Evolutionary conservation across 495 filamentous ascomycete species (phyloP), one percentile per base, ranked within the genome.

Genomic region (Chaetomidium leptoderma): DNA sequence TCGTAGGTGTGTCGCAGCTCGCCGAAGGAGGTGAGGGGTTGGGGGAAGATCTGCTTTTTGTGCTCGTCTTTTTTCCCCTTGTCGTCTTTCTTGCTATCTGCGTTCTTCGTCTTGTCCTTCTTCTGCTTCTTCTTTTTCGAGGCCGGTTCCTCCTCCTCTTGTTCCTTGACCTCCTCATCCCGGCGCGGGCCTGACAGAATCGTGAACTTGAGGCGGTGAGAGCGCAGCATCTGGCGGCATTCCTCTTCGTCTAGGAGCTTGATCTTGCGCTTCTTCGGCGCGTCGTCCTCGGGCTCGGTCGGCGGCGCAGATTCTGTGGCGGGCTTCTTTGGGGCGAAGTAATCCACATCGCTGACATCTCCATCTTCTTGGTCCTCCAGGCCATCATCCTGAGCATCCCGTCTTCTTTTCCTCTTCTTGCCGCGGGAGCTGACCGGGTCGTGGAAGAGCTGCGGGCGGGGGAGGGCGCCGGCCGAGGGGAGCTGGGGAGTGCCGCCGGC

Each of bases 121-220:
- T 29, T 56, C 17, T 63, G 64, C 57, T 71, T 75, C 61, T 76
- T 77, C 63, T 82, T 80, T 57, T 74, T 78, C 66, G 73, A 57
- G 45, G 42, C 78, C 71, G 69, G 74, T 60, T 65, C 78, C 50
- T 64, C 70, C 63, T 66, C 72, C 46, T 63, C 71, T 9, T 65
- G 66, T 46, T 44, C 78, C 70, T 51, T 55, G n/a, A 56, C 66
- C 52, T 53, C 78, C 70, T 51, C 55, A 16, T 55, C 66, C 52
- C 51, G 51, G 35, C 33, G 59, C 8, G 56, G 58, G 17, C 69
- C 55, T 52, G 68, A 80, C 42, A 95, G 74, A 29, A 90, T 73
- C 0, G 86, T 90, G 24, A 96, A 82, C 70, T 97, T 97, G 60
- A 97, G 77, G 63, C 92, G 88, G 69, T 98, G 91, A 33, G 83